Percentiles rank a stretch among this genome's conserved stretches.
Evolutionary conservation across 73 alveolate species (phyloP).

Genomic region (Breviolum minutum): DNA sequence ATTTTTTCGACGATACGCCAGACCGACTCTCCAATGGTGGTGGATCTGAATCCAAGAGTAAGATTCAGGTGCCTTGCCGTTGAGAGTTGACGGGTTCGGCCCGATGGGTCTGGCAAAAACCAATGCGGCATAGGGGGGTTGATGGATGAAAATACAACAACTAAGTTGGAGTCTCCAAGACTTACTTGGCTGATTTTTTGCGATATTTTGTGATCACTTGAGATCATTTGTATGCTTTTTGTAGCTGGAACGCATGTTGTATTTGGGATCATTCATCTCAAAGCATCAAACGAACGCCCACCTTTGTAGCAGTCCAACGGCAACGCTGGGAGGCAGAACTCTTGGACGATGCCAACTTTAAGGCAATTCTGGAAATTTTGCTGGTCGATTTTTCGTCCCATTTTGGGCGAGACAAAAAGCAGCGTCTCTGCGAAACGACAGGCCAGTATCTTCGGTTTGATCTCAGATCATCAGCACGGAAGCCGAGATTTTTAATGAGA

Average conservation of each 20-base stretch:
- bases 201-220: too few species aligned
- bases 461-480: constrained; percentile 58
- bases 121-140: not conserved
- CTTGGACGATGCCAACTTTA: constrained; percentile 64
- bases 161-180: too few species aligned
- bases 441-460: constrained; percentile 84
- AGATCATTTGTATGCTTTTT: too few species aligned
- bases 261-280: too few species aligned
- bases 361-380: not conserved
- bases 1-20: not conserved
- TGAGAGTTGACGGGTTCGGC: not conserved
- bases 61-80: constrained; percentile 16
- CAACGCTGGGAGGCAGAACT: constrained; percentile 42
- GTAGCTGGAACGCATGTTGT: too few species aligned
- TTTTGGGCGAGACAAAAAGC: not conserved
- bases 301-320: too few species aligned
- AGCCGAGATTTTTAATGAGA: not conserved
- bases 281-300: too few species aligned
- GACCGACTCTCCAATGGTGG: constrained; percentile 89
- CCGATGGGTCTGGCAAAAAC: not conserved
- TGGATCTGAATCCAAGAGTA: constrained; percentile 27
- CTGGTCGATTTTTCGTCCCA: not conserved
- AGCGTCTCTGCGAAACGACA: not conserved
- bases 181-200: too few species aligned
- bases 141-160: not conserved